Evolutionary conservation across 1,284 basidiomycete genomes (phyloP).

Genomic region (Sphagnurus paluster): DNA sequence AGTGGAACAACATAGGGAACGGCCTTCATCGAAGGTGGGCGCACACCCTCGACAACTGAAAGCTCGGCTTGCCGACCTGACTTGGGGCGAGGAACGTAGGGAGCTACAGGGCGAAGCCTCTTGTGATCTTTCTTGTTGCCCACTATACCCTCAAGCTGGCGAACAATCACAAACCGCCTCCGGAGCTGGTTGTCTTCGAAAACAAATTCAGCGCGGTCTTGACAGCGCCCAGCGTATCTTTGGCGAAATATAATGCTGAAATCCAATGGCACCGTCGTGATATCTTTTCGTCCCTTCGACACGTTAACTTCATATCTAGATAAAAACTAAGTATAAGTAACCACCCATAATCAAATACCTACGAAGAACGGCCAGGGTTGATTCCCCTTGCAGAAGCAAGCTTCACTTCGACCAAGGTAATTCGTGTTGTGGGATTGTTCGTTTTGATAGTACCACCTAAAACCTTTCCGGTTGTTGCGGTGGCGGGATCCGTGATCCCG

Average conservation of each 20-base stretch:
- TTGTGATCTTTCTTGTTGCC: constrained; percentile 49
- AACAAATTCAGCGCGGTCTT: constrained; percentile 44
- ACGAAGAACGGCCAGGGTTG: constrained; percentile 29
- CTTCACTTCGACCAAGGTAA: constrained; percentile 30
- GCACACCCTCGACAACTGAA: constrained; percentile 47
- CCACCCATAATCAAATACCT: constrained; percentile 15
- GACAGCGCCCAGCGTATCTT: constrained; percentile 44
- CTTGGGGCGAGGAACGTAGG: constrained; percentile 51
- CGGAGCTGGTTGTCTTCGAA: constrained; percentile 41
- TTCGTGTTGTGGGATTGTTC: constrained; percentile 11
- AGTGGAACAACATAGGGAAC: constrained; percentile 43
- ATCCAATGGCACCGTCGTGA: constrained; percentile 29
- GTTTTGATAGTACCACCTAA: constrained; percentile 10
- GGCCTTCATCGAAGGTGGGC: constrained; percentile 37
- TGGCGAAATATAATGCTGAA: constrained; percentile 38
- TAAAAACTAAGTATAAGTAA: constrained; percentile 2
- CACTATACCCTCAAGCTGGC: constrained; percentile 40
- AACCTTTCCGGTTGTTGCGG: constrained; percentile 20
- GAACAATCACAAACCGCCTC: constrained; percentile 45
- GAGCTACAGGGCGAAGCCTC: constrained; percentile 45
- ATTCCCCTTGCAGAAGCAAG: constrained; percentile 35
- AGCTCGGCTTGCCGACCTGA: constrained; percentile 38
- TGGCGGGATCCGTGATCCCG: constrained; percentile 34
- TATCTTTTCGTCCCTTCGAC: constrained; percentile 12
- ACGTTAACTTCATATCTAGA: constrained; percentile 34